A percentile compares a stretch with the other conserved stretches of the same genome.
Evolutionary conservation across 2,329 filamentous ascomycete genomes (phyloP).

Genomic region (Arthrinium phaeospermum): DNA sequence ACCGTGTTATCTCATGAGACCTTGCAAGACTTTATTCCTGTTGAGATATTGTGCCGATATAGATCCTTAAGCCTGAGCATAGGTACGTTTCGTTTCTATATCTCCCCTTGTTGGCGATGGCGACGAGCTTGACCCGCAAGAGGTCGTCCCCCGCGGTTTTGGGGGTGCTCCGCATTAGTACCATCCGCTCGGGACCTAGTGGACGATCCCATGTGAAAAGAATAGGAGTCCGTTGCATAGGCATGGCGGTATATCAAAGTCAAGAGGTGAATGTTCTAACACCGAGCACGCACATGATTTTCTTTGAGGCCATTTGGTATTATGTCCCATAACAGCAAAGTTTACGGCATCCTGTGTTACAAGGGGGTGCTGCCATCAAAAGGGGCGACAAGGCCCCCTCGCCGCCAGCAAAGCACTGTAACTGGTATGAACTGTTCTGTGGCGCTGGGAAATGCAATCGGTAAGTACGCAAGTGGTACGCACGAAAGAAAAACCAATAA

Average conservation of each 20-base stretch:
- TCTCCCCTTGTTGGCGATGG: neutral
- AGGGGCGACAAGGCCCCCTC: neutral
- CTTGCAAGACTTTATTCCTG: neutral
- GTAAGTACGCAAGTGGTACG: neutral
- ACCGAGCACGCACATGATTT: neutral
- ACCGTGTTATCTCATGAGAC: neutral
- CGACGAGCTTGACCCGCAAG: neutral
- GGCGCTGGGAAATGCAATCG: neutral
- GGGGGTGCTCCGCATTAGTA: neutral
- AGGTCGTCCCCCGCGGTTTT: neutral
- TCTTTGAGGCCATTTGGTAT: neutral
- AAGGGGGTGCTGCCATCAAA: neutral
- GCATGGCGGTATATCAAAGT: no score
- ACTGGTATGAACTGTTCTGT: neutral
- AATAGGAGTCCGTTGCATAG: neutral
- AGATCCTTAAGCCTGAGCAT: neutral
- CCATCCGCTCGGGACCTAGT: neutral
- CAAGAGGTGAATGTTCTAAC: no score
- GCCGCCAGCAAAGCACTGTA: neutral
- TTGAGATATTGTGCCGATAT: neutral
- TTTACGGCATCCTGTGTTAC: neutral
- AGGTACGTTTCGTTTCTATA: neutral
- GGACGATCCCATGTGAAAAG: neutral
- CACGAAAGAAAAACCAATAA: neutral
- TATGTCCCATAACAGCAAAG: neutral